Base-by-base conservation (phyloP, 2,329 filamentous ascomycete genomes). In the Penicillium thymicola region DNA sequence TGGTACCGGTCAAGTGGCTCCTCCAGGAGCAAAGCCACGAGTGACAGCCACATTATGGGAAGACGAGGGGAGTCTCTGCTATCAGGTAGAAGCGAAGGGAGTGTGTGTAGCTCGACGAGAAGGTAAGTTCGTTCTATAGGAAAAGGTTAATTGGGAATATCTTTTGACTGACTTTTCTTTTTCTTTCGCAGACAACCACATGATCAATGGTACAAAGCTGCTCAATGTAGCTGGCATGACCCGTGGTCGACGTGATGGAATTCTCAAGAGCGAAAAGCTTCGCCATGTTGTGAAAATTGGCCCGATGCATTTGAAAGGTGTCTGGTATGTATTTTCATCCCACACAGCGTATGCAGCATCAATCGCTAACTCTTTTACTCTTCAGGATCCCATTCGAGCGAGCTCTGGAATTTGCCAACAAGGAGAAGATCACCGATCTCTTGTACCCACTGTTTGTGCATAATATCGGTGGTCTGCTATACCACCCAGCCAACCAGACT, bases 151-250 rank as follows among this genome's bases (percentile, higher is more conserved):
- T 16, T 11, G 6, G 5, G 1, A 27, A 7, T 3, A 21, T 11
- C n/a, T 58, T 23, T 58, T 55, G 21, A 51, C 50, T 34, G 2
- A 21, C 11, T 32, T 13, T 13, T 28, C 3, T 27, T 30, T 28
- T 9, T 10, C 21, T 36, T 34, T 37, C 14, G n/a, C 62, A 95
- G 93, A 97, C 68, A 97, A 97, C 76, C 91, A 96, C 77, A 97
- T 99, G 90, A 97, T 99, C 75, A 99, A 97, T 69, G 94, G 94
- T 18, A 99, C 94, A 1, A 99, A 97, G 75, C 81, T 99, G 55
- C 79, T 97, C 56, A 99, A 99, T 65, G 94, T 99, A 51, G 94
- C 94, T 49, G 93, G 94, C 13, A 99, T 99, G 94, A 99, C 94
- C 14, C 85, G 94, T 73, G 94, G 94, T 54, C 88, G 94, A 63